These are phyloP conservation scores for Phytophthora citrophthora DNA, from an alignment of 352 stramenopile species.

Conservation along the genomic window DNA sequence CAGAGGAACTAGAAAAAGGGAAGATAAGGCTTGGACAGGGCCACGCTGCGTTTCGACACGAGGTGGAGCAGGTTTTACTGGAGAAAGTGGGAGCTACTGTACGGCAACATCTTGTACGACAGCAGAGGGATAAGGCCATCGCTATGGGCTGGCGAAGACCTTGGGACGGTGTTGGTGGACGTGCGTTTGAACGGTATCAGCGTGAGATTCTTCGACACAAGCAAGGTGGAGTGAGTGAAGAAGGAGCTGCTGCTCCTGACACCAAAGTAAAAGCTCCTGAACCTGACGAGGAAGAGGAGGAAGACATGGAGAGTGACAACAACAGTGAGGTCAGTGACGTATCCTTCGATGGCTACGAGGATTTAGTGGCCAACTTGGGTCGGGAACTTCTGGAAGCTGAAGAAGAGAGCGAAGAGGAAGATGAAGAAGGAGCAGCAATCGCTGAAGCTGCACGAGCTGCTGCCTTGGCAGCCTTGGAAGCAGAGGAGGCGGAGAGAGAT, in stretches of 20 bases:
- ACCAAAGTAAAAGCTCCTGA: constrained; percentile 19
- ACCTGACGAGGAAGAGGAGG: constrained; percentile 10
- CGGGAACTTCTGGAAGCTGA: background rate
- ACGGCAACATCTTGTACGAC: constrained; percentile 54
- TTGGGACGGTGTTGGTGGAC: constrained; percentile 67
- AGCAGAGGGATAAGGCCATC: constrained; percentile 71
- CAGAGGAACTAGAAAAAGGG: constrained; percentile 47
- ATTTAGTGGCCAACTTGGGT: constrained; percentile 48
- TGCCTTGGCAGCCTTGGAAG: constrained; percentile 43
- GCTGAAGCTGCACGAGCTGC: constrained; percentile 32
- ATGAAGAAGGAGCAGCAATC: constrained; percentile 16
- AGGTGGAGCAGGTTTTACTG: constrained; percentile 64
- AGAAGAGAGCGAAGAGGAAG: constrained; percentile 39
- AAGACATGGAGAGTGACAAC: constrained; percentile 36
- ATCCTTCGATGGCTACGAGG: constrained; percentile 68
- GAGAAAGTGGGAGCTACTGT: constrained; percentile 58
- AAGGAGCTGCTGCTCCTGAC: constrained; percentile 12
- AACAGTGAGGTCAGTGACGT: constrained; percentile 85
- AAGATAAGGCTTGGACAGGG: constrained; percentile 56
- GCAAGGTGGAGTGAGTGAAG: constrained; percentile 28
- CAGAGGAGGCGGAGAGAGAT: constrained; percentile 26
- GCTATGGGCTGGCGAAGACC: constrained; percentile 61
- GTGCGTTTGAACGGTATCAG: constrained; percentile 72
- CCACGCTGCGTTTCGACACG: constrained; percentile 61
- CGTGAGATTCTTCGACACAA: constrained; percentile 48